A percentile compares a stretch with the other conserved stretches of the same genome.
Evolutionary conservation across 345 rosid species (phyloP).

Genomic region (Gossypium sturtianum): DNA sequence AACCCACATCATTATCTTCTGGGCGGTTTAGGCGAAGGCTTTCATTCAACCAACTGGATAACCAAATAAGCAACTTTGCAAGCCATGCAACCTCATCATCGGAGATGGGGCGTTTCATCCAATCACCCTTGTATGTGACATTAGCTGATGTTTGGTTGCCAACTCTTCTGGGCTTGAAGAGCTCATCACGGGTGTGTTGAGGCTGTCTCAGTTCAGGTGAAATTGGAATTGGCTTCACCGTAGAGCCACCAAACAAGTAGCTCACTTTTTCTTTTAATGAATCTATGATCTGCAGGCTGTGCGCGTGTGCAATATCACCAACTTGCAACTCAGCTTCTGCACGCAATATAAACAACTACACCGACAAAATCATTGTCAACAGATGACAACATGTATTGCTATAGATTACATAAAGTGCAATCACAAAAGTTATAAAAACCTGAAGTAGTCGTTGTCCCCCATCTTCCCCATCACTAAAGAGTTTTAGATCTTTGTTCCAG

Average conservation of each 20-base stretch:
- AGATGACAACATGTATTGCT: background rate
- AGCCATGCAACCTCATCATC: slow-evolving; percentile 80
- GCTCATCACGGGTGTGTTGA: slow-evolving; percentile 47
- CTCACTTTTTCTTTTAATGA: slow-evolving; percentile 48
- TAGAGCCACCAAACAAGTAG: slow-evolving; percentile 52
- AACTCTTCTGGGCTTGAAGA: slow-evolving; percentile 71
- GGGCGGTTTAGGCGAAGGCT: slow-evolving; percentile 50
- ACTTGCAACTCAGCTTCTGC: slow-evolving; percentile 85
- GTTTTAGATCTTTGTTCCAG: slow-evolving; percentile 81
- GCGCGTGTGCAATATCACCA: slow-evolving; percentile 29
- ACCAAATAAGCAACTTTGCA: slow-evolving; percentile 54
- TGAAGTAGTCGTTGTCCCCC: slow-evolving; percentile 88
- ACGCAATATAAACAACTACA: slow-evolving; percentile 80
- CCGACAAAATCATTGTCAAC: slow-evolving; percentile 18
- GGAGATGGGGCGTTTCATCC: slow-evolving; percentile 87
- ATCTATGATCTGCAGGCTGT: slow-evolving; percentile 44
- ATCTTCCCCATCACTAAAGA: slow-evolving; percentile 69
- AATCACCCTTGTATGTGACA: slow-evolving; percentile 67
- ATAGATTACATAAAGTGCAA: background rate
- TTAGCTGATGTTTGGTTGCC: slow-evolving; percentile 35
- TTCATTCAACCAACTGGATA: slow-evolving; percentile 64
- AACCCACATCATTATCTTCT: slow-evolving; percentile 11
- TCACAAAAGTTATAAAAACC: slow-evolving; percentile 32
- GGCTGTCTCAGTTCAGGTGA: slow-evolving; percentile 34
- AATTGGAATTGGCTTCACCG: slow-evolving; percentile 42